Base-by-base conservation (phyloP, 805 yeast genomes). In the Candida multigemmis region DNA sequence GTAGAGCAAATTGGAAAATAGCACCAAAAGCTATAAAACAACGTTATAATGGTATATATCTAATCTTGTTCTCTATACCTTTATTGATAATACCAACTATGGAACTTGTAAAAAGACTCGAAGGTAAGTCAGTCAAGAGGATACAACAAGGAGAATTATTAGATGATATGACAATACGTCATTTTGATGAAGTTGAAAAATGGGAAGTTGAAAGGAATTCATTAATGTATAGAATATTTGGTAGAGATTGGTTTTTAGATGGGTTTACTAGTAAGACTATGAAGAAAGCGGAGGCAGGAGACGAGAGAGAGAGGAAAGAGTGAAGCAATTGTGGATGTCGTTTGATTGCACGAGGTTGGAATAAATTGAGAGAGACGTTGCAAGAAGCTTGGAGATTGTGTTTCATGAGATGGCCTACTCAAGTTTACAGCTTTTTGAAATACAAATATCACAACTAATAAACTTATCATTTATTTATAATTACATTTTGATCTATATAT, bases 181-280 rank as follows among this genome's bases (percentile, higher is more conserved):
- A 46, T 33, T 60, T 50, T 26, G 56, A 42, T 27, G 68, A 60
- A 34, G 48, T 33, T 4, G 65, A 58, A 33, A 60, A 59, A 32
- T 61, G 65, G 66, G 35, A 37, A 26, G 54, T 50, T 5, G 67
- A 60, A 34, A 48, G 41, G 34, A 41, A 54, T 23, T 53, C 60
- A 34, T 35, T 45, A 30, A 42, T 50, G 53, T 61, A 60, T 38
- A 49, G 43, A 33, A 23, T 60, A 7, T 60, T 61, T 33, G 68
- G 68, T 0, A 44, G 40, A 22, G 68, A 61, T 29, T 58, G 55
- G 39, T 61, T 50, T 34, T 46, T 60, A 25, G 67, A 61, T 28
- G 67, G 67, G 8, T 58, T 58, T 28, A 61, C 68, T 16, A 59
- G 65, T 31, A 55, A 50, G 31, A 57, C 68, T 3, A 53, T 60